Percentiles rank a stretch among this genome's conserved stretches.
Conservation (phyloP, 352 stramenopile species). For the Globisporangium acanthophoron region DNA sequence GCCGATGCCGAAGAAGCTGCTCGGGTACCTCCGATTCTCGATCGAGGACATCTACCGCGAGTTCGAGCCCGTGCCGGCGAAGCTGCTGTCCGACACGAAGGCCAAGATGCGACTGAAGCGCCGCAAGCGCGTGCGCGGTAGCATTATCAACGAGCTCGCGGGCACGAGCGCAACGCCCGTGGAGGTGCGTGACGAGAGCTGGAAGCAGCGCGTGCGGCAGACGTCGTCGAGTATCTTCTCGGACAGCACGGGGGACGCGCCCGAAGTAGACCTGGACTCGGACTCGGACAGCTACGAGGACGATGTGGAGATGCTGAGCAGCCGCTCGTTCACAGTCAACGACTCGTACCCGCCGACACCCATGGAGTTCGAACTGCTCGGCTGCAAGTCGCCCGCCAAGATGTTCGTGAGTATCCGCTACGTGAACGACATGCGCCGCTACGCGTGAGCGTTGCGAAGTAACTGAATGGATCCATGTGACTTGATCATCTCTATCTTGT, state of each 20-base stretch:
- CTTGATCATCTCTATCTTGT: no score
- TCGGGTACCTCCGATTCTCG: constrained; percentile 67
- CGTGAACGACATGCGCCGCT: constrained; percentile 84
- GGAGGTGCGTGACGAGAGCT: constrained; percentile 62
- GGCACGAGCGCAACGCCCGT: constrained; percentile 25
- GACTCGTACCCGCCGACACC: constrained; percentile 45
- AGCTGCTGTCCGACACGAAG: constrained; percentile 60
- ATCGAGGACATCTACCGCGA: constrained; percentile 85
- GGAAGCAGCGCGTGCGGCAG: constrained; percentile 51
- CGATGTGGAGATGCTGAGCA: constrained; percentile 57
- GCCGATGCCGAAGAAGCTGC: constrained; percentile 72
- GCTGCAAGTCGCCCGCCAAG: constrained; percentile 45
- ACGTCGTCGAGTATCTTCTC: constrained; percentile 33
- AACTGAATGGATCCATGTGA: neutral
- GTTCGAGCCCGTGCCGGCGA: constrained; percentile 67
- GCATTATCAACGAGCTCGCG: constrained; percentile 75
- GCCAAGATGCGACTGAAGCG: constrained; percentile 72
- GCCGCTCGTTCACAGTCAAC: constrained; percentile 44
- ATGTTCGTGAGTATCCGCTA: constrained; percentile 82
- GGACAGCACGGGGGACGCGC: constrained; percentile 8
- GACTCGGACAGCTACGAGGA: constrained; percentile 61
- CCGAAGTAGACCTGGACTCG: constrained; percentile 25
- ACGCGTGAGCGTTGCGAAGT: constrained; percentile 26
- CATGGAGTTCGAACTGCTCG: constrained; percentile 40
- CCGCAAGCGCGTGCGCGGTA: constrained; percentile 72